Percentiles rank a stretch among this genome's conserved stretches.
phyloP scores from a whole-genome alignment of 257 asterid species.

The Solanum tarapatanum region DNA sequence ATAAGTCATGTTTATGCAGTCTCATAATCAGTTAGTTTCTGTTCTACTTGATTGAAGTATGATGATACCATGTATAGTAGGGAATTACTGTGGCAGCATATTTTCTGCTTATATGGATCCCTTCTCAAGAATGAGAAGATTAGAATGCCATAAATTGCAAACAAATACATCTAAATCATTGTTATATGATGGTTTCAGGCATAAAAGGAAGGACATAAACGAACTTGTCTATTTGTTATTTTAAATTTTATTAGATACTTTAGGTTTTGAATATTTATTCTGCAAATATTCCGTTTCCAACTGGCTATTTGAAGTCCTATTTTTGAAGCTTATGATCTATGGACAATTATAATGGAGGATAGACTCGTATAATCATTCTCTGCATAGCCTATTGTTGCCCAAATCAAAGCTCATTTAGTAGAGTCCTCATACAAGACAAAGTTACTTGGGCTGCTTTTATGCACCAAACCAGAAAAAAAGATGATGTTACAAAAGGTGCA shows the following conservation, averaged over 20 bases:
- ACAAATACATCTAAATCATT: not conserved
- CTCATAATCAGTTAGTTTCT: not conserved
- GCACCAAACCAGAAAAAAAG: not conserved
- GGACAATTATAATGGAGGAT: not conserved
- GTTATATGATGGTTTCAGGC: not conserved
- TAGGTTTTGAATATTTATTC: not conserved
- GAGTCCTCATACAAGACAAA: not conserved
- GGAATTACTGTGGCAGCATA: not conserved
- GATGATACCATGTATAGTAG: not conserved
- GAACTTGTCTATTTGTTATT: not conserved
- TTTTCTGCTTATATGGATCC: not conserved
- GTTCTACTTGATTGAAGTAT: not conserved
- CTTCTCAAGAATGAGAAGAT: not conserved
- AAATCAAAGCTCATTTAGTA: not conserved
- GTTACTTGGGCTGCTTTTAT: not conserved
- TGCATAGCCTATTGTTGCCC: not conserved
- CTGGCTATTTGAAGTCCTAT: not conserved
- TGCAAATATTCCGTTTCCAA: not conserved
- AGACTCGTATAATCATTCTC: not conserved
- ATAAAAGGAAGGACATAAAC: not conserved
- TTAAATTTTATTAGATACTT: too few relatives aligned
- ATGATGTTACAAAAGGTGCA: not conserved
- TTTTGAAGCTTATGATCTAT: not conserved
- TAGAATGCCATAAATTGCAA: not conserved
- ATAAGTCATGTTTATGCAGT: not conserved